A percentile compares a stretch with the other conserved stretches of the same genome.
These are phyloP conservation scores for Mycosarcoma maydis DNA, from an alignment of 1,284 basidiomycete species.

Conservation along the genomic window DNA sequence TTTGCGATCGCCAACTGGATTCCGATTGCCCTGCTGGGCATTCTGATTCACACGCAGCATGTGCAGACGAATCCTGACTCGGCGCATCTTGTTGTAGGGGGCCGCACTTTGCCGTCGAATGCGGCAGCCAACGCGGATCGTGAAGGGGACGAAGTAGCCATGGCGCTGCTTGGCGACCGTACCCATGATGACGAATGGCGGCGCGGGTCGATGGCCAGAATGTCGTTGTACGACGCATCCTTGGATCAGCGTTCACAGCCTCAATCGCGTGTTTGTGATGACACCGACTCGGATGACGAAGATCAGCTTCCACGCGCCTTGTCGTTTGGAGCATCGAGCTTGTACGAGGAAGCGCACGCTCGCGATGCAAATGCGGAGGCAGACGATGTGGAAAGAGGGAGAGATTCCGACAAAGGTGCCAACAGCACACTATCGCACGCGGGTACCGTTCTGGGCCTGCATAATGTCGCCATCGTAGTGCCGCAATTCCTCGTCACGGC, in stretches of 20 bases:
- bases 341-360: conserved; percentile 2
- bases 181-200: conserved; percentile 7
- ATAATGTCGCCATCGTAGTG: conserved; percentile 68
- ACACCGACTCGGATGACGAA: conserved; percentile 21
- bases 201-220: conserved; percentile 8
- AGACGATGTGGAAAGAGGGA: conserved; percentile 9
- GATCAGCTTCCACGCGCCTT: conserved; percentile 13
- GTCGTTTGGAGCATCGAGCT: conserved; percentile 13
- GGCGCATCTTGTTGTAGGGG: no score
- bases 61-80: conserved; percentile 1
- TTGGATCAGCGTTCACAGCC: conserved; percentile 10
- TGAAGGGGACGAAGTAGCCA: conserved; percentile 33
- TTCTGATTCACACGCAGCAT: conserved; percentile 43
- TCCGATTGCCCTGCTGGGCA: conserved; percentile 68
- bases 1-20: conserved; percentile 70
- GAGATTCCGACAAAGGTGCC: background rate
- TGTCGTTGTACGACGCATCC: conserved; percentile 15
- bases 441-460: conserved; percentile 91
- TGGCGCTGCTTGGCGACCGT: conserved; percentile 31
- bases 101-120: no score
- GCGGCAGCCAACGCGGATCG: background rate
- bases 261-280: conserved; percentile 5
- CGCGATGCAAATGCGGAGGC: background rate
- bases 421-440: conserved; percentile 70
- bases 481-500: conserved; percentile 74